Base-by-base conservation (phyloP, 371 early-diverging fungal species). In the Lichtheimia ornata region DNA sequence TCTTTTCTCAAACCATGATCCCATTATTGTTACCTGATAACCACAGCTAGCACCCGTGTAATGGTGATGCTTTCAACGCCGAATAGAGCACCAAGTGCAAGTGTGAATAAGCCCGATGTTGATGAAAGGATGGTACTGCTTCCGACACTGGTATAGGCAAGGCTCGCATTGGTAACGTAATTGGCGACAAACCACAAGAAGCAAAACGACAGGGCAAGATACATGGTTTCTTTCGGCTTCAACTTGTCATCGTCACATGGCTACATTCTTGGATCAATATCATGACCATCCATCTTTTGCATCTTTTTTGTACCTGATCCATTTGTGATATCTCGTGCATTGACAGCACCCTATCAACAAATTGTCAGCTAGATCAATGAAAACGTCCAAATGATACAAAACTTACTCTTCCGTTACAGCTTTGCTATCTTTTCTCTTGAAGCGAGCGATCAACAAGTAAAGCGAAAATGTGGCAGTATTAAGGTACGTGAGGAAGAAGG, bases 121-220 rank as follows among this genome's bases (percentile, higher is more conserved):
- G 28, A 25, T 27, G 28, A 30, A 35, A 25, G 20, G 17, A 53
- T 93, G 20, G 94, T 91, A 35, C 88, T 85, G 65, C 88, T 90
- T 4, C 90, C 89, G 15, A 94, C 94, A 3, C 84, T 83, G 4
- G 93, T 93, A 61, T 89, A 88, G 2, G 90, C 90, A 27, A 92
- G 70, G 41, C 91, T 89, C 2, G 89, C 86, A 63, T 92, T 94
- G 30, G 84, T 88, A 5, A 84, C 76, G 74, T 87, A 87, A 65
- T 91, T 91, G 28, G 93, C 92, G 53, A 74, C 59, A 71, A 91
- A 94, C 92, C 94, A 92, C 30, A 93, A 72, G 22, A 90, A 73
- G 71, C 92, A 91, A 64, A 93, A 93, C 1, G 73, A 69, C 17
- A 91, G 59, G 9, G 91, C 86, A 42, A 93, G 75, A 60, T 79